Conservation (phyloP, 352 stramenopile genomes). For the Phytophthora sansomeana region DNA sequence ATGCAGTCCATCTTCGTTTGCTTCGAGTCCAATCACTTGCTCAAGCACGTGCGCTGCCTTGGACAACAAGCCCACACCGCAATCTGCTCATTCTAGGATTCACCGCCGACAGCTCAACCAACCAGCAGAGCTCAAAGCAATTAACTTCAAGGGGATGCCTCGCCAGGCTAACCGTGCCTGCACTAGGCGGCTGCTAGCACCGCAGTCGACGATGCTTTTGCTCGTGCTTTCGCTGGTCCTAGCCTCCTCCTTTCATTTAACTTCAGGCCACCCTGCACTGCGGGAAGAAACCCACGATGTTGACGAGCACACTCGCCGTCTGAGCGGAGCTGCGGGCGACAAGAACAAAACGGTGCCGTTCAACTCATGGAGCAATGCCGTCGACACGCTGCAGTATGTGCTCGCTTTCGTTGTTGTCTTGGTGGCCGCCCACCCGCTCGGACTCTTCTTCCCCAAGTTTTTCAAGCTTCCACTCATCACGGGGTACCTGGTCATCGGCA, state of each 20-base stretch:
- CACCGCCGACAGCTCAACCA: constrained; percentile 16
- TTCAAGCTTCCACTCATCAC: constrained; percentile 72
- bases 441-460: constrained; percentile 44
- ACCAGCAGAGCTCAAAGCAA: constrained; percentile 2
- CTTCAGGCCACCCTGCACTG: constrained; percentile 18
- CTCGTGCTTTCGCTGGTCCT: constrained; percentile 25
- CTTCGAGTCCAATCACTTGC: constrained; percentile 21
- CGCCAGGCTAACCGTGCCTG: constrained; percentile 10
- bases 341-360: constrained; percentile 36
- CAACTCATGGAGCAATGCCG: constrained; percentile 37
- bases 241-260: constrained; percentile 18
- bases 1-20: constrained; percentile 26
- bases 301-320: constrained; percentile 9
- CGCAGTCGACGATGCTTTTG: constrained; percentile 17
- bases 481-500: constrained; percentile 67
- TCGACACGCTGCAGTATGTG: constrained; percentile 51
- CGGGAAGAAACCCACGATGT: constrained; percentile 25
- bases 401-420: constrained; percentile 70
- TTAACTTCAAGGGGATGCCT: constrained; percentile 29
- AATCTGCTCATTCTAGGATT: constrained; percentile 33
- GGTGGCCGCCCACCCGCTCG: constrained; percentile 61
- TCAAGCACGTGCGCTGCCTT: constrained; percentile 17
- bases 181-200: constrained; percentile 13
- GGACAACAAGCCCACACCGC: not conserved
- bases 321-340: constrained; percentile 27